A percentile compares a stretch with the other conserved stretches of the same genome.
Evolutionary conservation across 2,329 filamentous ascomycete species (phyloP).

Genomic region (Fusarium irregulare): DNA sequence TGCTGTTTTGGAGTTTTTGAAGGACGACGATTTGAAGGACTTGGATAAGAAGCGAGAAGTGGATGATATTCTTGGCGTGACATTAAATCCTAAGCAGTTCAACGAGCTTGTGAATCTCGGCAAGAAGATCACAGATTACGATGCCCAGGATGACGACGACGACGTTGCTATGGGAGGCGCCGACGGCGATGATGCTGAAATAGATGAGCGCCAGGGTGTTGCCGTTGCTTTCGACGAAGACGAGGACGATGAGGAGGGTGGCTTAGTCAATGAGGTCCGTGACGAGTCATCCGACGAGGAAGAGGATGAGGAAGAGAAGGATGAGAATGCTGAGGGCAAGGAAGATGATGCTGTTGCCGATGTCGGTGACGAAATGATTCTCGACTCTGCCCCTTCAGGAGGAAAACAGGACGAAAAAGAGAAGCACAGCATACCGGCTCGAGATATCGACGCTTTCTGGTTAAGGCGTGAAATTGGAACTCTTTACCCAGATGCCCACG

Average conservation of each 20-base stretch:
- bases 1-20: slow-evolving; percentile 88
- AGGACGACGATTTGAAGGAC: slow-evolving; percentile 95
- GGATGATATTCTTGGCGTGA: slow-evolving; percentile 89
- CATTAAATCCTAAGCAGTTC: slow-evolving; percentile 88
- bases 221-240: slow-evolving; percentile 97
- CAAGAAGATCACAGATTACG: slow-evolving; percentile 99
- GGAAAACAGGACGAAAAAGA: slow-evolving; percentile 62
- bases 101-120: slow-evolving; percentile 96
- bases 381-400: slow-evolving; percentile 72
- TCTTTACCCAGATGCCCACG: slow-evolving; percentile 90
- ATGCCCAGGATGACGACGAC: slow-evolving; percentile 95
- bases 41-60: slow-evolving; percentile 98
- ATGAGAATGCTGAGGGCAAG: slow-evolving; percentile 64
- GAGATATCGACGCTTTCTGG: slow-evolving; percentile 98
- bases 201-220: slow-evolving; percentile 95
- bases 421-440: slow-evolving; percentile 76
- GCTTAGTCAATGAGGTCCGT: slow-evolving; percentile 84
- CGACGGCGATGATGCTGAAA: slow-evolving; percentile 75
- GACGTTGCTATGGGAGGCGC: slow-evolving; percentile 78
- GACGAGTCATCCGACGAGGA: slow-evolving; percentile 89
- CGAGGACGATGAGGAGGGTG: slow-evolving; percentile 84
- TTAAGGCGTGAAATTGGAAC: slow-evolving; percentile 90
- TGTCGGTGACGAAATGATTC: slow-evolving; percentile 84
- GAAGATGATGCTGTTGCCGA: slow-evolving; percentile 65
- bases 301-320: slow-evolving; percentile 68